Conservation (phyloP, 2,329 filamentous ascomycete genomes). For the Sporothrix dimorphospora region DNA sequence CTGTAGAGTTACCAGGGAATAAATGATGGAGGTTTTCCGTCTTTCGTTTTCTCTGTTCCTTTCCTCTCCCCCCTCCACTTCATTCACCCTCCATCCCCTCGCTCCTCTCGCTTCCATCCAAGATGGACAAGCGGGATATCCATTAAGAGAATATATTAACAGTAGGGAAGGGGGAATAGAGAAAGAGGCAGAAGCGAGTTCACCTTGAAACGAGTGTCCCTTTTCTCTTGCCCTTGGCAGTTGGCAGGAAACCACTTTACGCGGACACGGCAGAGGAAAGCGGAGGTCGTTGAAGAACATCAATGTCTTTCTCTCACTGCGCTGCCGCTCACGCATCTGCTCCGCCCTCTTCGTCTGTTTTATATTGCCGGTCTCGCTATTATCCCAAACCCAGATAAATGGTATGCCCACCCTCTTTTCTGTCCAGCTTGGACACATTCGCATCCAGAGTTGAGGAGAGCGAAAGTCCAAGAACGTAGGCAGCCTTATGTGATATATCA, state of each 20-base stretch:
- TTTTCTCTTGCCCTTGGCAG: background rate
- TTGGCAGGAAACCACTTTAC: slow-evolving; percentile 12
- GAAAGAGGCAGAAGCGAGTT: background rate
- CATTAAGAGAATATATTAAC: background rate
- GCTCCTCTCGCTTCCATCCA: slow-evolving; percentile 7
- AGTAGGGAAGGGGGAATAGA: background rate
- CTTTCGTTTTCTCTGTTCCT: background rate
- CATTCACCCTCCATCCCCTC: background rate
- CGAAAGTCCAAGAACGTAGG: background rate
- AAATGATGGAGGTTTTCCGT: background rate
- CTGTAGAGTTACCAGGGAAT: no score
- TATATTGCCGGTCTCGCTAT: background rate
- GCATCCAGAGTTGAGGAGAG: background rate
- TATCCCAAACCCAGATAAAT: background rate
- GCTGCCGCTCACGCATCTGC: background rate
- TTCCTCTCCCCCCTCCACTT: background rate
- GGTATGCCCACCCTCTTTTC: background rate
- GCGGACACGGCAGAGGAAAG: slow-evolving; percentile 8
- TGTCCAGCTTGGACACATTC: background rate
- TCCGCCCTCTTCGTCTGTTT: slow-evolving; percentile 1
- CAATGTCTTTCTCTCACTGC: background rate
- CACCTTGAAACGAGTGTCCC: background rate
- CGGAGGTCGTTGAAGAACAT: background rate
- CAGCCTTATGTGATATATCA: background rate
- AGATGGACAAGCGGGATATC: slow-evolving; percentile 12